Evolutionary conservation across 2,329 filamentous ascomycete genomes (phyloP).

Genomic region (Coleophoma crateriformis): DNA sequence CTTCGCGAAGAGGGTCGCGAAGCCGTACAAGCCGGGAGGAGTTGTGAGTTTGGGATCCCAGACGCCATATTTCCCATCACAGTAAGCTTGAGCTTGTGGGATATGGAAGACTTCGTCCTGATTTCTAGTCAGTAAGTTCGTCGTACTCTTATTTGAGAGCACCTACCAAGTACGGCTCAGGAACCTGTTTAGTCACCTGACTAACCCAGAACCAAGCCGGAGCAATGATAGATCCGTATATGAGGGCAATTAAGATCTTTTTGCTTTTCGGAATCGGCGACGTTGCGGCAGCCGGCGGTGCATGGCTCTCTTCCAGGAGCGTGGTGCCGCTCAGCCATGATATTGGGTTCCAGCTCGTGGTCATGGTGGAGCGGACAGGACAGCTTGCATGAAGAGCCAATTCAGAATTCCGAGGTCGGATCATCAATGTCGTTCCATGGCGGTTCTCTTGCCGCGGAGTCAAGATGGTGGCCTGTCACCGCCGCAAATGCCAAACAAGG

Average conservation of each 20-base stretch:
- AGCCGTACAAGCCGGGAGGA: slow-evolving; percentile 72
- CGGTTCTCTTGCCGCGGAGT: too few relatives aligned
- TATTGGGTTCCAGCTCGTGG: background rate
- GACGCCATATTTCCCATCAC: slow-evolving; percentile 61
- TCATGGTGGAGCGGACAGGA: too few relatives aligned
- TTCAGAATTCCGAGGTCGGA: too few relatives aligned
- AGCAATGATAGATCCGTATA: slow-evolving; percentile 1
- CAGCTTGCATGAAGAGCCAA: too few relatives aligned
- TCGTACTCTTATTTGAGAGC: background rate
- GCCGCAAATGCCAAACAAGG: too few relatives aligned
- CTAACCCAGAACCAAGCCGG: slow-evolving; percentile 3
- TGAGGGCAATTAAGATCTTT: background rate
- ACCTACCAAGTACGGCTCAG: slow-evolving; percentile 7
- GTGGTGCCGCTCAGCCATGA: background rate
- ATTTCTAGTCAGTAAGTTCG: background rate
- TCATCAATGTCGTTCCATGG: too few relatives aligned
- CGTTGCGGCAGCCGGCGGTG: background rate
- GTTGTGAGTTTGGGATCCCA: slow-evolving; percentile 99
- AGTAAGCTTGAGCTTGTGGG: slow-evolving; percentile 86
- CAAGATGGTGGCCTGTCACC: too few relatives aligned
- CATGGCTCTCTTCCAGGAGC: background rate
- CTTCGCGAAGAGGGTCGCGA: slow-evolving; percentile 36
- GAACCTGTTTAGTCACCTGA: slow-evolving; percentile 5
- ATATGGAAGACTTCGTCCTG: slow-evolving; percentile 88
- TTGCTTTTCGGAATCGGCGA: background rate